These are phyloP conservation scores for Sugiyamaella paludigena DNA, from an alignment of 1,139 yeast genomes.

Conservation along the genomic window DNA sequence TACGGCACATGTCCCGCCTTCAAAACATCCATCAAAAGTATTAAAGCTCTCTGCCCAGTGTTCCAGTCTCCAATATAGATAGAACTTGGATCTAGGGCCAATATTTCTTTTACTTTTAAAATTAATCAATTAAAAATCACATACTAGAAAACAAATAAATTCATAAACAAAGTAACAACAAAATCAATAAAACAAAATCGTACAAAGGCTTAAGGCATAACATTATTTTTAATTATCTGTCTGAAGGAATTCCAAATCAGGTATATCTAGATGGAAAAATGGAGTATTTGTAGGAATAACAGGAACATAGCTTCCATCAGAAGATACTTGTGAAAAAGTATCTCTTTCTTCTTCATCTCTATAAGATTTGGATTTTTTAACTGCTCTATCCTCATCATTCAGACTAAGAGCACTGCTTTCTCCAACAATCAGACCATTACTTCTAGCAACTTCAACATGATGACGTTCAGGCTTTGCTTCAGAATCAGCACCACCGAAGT, in stretches of 20 bases:
- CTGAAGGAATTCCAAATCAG: conserved; percentile 48
- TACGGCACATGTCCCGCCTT: too few relatives aligned
- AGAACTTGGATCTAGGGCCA: too few relatives aligned
- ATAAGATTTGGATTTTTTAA: conserved; percentile 18
- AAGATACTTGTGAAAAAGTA: conserved; percentile 25
- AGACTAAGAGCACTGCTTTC: conserved; percentile 28
- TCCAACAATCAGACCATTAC: conserved; percentile 21
- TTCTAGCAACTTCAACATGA: conserved; percentile 25
- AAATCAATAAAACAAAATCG: too few relatives aligned
- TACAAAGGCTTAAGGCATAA: too few relatives aligned
- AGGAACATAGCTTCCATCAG: conserved; percentile 46
- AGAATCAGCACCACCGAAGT: conserved; percentile 66
- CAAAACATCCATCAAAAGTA: too few relatives aligned
- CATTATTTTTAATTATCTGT: conserved; percentile 1
- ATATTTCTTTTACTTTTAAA: too few relatives aligned
- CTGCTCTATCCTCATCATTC: conserved; percentile 22
- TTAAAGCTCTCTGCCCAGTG: too few relatives aligned
- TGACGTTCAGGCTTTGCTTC: conserved; percentile 24
- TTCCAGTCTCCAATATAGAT: too few relatives aligned
- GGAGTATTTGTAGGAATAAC: conserved; percentile 75
- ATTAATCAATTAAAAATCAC: too few relatives aligned
- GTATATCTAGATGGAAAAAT: conserved; percentile 83
- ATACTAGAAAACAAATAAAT: too few relatives aligned
- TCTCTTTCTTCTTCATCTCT: conserved; percentile 27
- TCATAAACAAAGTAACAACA: too few relatives aligned